These are phyloP conservation scores for Rhodotorula graminis DNA, from an alignment of 768 basidiomycete species.

Conservation along the genomic window DNA sequence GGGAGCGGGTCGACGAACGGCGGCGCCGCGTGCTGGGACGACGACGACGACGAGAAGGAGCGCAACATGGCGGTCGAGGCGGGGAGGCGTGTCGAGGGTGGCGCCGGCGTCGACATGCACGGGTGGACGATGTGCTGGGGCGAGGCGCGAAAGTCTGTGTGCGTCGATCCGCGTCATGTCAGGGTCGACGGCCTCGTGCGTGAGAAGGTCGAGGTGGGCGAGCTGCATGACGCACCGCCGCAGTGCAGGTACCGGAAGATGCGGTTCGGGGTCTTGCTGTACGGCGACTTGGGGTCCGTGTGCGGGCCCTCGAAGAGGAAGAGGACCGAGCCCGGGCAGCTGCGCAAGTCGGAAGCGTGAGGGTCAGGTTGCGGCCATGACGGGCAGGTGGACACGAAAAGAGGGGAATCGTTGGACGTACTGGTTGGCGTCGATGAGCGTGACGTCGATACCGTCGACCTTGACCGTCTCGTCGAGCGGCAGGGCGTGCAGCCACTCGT, in stretches of 20 bases:
- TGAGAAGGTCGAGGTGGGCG: background rate
- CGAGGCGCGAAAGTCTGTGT: constrained; percentile 67
- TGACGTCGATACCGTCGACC: constrained; percentile 80
- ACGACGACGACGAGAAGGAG: background rate
- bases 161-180: background rate
- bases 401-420: constrained; percentile 40
- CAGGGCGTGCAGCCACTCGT: constrained; percentile 80
- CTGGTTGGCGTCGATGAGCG: constrained; percentile 98
- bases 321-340: constrained; percentile 79
- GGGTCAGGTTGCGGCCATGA: too few species aligned
- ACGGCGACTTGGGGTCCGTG: constrained; percentile 51
- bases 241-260: constrained; percentile 89
- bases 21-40: background rate
- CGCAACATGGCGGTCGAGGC: background rate
- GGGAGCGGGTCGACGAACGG: background rate
- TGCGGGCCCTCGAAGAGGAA: constrained; percentile 92
- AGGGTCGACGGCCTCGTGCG: too few species aligned
- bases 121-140: constrained; percentile 83
- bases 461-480: constrained; percentile 71
- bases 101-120: constrained; percentile 51
- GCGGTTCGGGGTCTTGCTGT: constrained; percentile 30
- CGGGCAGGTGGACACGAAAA: too few species aligned
- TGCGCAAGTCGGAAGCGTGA: constrained; percentile 25
- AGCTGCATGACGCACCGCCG: constrained; percentile 54
- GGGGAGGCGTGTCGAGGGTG: background rate